Evolutionary conservation across 768 basidiomycete genomes (phyloP).

Genomic region (Tricholoma flavovirens): DNA sequence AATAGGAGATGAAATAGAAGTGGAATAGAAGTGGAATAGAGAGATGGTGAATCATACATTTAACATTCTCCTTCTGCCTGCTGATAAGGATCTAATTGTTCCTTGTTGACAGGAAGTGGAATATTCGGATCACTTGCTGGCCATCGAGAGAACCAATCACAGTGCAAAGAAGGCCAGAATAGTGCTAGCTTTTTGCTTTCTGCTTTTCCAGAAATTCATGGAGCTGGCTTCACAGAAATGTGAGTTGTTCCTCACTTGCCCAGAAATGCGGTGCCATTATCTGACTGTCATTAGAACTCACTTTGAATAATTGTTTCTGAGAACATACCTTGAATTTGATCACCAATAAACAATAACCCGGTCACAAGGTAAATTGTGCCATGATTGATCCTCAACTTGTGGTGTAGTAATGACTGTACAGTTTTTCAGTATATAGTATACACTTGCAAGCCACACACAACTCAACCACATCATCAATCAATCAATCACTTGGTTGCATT

Average conservation of each 20-base stretch:
- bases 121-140: neutral
- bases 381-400: too few species aligned
- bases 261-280: neutral
- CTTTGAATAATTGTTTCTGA: neutral
- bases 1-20: too few species aligned
- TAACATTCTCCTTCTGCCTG: neutral
- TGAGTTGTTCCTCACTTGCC: neutral
- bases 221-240: neutral
- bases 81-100: neutral
- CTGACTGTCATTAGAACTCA: neutral
- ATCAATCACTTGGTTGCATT: neutral
- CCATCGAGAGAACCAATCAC: neutral
- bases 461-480: neutral
- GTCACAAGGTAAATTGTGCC: neutral
- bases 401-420: neutral
- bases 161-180: neutral
- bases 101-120: neutral
- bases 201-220: neutral
- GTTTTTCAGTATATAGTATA: slow-evolving; percentile 1
- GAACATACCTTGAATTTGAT: neutral
- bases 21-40: too few species aligned
- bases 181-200: neutral
- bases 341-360: neutral
- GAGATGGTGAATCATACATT: too few species aligned
- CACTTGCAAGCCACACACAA: neutral